These are phyloP conservation scores for Prunella vulgaris DNA, from an alignment of 257 asterid species.

Conservation along the genomic window DNA sequence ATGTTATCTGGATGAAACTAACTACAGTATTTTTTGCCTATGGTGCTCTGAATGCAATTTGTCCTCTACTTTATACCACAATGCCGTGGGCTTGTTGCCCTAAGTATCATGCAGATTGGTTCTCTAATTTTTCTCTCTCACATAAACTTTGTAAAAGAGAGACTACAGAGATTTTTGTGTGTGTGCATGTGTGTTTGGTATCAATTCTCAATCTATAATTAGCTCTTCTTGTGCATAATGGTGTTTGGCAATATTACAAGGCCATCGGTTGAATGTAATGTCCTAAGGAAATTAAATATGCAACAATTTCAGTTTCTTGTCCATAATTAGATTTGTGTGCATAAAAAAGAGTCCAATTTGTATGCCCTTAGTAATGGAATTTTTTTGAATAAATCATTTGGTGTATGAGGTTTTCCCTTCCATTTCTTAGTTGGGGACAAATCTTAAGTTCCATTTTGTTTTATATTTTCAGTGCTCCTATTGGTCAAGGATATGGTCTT, in stretches of 20 bases:
- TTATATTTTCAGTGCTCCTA: conserved; percentile 67
- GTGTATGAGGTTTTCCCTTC: background rate
- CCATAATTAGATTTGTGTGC: no score
- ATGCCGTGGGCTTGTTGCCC: background rate
- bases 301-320: background rate
- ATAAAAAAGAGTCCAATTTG: background rate
- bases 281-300: background rate
- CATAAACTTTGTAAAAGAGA: background rate
- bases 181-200: background rate
- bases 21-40: background rate
- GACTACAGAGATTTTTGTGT: background rate
- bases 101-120: background rate
- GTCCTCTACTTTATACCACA: background rate
- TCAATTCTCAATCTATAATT: background rate
- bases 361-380: background rate
- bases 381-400: background rate
- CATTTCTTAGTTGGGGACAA: background rate
- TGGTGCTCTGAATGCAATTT: background rate
- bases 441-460: conserved; percentile 14
- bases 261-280: background rate
- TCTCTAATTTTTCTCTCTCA: background rate
- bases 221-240: conserved; percentile 1
- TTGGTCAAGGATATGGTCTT: conserved; percentile 99
- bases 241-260: background rate
- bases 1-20: background rate